These are phyloP conservation scores for Podospora sp. DNA, from an alignment of 495 filamentous ascomycete genomes.

Conservation along the genomic window DNA sequence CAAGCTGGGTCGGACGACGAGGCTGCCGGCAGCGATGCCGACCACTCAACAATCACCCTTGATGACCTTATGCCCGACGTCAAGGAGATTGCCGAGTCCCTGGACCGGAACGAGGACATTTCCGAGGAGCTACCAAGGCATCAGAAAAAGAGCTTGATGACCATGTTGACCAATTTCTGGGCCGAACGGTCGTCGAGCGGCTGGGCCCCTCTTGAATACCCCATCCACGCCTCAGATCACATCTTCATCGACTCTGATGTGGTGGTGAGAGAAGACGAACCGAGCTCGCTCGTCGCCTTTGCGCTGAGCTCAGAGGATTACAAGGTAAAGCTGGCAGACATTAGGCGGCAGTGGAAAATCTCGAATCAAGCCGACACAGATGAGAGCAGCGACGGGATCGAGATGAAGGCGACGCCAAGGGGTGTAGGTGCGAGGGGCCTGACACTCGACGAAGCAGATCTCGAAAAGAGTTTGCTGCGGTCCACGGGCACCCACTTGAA, in stretches of 20 bases:
- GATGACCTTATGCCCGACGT: slow-evolving; percentile 61
- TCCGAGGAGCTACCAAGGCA: slow-evolving; percentile 83
- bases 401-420: slow-evolving; percentile 29
- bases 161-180: slow-evolving; percentile 96
- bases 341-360: slow-evolving; percentile 60
- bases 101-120: slow-evolving; percentile 64
- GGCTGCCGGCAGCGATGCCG: slow-evolving; percentile 70
- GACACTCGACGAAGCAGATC: slow-evolving; percentile 53
- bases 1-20: slow-evolving; percentile 69
- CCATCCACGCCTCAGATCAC: slow-evolving; percentile 83
- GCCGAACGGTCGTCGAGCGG: slow-evolving; percentile 95
- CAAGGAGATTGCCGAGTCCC: slow-evolving; percentile 61
- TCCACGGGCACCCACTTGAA: slow-evolving; percentile 88
- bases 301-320: slow-evolving; percentile 87
- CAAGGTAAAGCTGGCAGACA: slow-evolving; percentile 70
- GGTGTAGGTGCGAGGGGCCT: slow-evolving; percentile 24
- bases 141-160: slow-evolving; percentile 88
- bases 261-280: slow-evolving; percentile 95
- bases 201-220: slow-evolving; percentile 94
- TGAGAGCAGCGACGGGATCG: slow-evolving; percentile 35
- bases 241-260: slow-evolving; percentile 98
- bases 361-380: slow-evolving; percentile 33
- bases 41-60: slow-evolving; percentile 52
- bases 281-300: slow-evolving; percentile 93
- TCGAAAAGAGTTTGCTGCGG: slow-evolving; percentile 77